Conservation (phyloP, 2,329 filamentous ascomycete species). For the Diaporthe vaccinii region DNA sequence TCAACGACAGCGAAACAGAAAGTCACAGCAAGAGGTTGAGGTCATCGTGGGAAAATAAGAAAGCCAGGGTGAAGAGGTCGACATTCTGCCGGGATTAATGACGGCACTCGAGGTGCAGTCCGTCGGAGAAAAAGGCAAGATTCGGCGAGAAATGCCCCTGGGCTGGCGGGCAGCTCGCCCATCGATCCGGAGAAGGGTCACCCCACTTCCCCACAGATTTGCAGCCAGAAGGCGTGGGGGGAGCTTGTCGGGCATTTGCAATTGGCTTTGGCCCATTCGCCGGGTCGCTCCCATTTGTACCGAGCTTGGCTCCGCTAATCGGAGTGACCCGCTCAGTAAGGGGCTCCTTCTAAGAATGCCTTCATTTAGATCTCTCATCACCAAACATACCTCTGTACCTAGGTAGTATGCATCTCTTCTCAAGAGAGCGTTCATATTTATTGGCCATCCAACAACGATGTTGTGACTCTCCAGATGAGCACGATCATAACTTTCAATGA, state of each 20-base stretch:
- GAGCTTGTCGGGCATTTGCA: constrained; percentile 29
- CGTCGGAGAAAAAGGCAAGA: not conserved
- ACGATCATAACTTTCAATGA: too few species aligned
- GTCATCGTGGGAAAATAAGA: constrained; percentile 6
- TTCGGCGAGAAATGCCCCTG: constrained; percentile 37
- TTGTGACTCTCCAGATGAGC: too few species aligned
- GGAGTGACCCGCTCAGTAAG: not conserved
- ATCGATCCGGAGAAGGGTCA: not conserved
- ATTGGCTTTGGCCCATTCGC: constrained; percentile 37
- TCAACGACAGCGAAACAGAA: not conserved
- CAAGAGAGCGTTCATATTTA: not conserved
- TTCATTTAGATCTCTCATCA: not conserved
- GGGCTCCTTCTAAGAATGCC: not conserved
- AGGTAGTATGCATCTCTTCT: too few species aligned
- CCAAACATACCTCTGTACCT: not conserved
- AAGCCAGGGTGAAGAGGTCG: not conserved
- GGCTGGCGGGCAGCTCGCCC: not conserved
- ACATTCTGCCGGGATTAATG: constrained; percentile 9
- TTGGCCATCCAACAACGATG: not conserved
- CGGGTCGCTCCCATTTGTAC: constrained; percentile 18
- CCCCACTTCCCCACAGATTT: constrained; percentile 38
- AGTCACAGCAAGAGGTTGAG: not conserved
- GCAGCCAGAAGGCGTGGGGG: constrained; percentile 20
- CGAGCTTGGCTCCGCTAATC: constrained; percentile 33
- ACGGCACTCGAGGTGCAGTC: not conserved